Percentiles rank a stretch among this genome's conserved stretches.
These are phyloP conservation scores for Amylocarpus encephaloides DNA, from an alignment of 2,329 filamentous ascomycete species.

Conservation along the genomic window DNA sequence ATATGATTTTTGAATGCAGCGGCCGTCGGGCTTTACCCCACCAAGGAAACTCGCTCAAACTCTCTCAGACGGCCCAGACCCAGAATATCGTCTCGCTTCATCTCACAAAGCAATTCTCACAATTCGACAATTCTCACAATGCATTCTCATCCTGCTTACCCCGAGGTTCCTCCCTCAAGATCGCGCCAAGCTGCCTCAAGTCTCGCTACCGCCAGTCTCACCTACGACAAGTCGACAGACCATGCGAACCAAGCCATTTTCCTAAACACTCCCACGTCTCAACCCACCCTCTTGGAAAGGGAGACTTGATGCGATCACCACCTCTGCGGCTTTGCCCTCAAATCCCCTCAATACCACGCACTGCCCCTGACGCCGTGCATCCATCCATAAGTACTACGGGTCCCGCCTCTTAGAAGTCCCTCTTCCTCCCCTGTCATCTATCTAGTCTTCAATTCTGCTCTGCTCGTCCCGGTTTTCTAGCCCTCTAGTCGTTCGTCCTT, in stretches of 20 bases:
- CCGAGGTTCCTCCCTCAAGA: not conserved
- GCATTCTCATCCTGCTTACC: not conserved
- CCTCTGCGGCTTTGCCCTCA: not conserved
- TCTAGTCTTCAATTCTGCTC: not conserved
- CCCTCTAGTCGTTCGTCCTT: not conserved
- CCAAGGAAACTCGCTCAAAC: not conserved
- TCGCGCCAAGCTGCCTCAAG: not conserved
- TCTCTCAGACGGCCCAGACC: not conserved
- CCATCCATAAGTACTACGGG: not conserved
- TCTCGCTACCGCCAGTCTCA: not conserved
- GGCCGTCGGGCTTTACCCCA: too few relatives aligned
- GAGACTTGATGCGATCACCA: not conserved
- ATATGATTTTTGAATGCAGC: too few relatives aligned
- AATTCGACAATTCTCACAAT: not conserved
- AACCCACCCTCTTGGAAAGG: not conserved
- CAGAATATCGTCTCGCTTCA: not conserved
- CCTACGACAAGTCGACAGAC: not conserved
- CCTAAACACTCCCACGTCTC: constrained; percentile 1
- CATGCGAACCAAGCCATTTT: not conserved
- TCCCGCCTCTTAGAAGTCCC: not conserved
- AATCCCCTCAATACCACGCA: constrained; percentile 3
- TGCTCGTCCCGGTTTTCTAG: not conserved
- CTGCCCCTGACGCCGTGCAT: not conserved
- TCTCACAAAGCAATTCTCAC: not conserved
- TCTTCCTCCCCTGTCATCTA: not conserved